These are phyloP conservation scores for Boletus edulis DNA, from an alignment of 768 basidiomycete species.

Conservation along the genomic window DNA sequence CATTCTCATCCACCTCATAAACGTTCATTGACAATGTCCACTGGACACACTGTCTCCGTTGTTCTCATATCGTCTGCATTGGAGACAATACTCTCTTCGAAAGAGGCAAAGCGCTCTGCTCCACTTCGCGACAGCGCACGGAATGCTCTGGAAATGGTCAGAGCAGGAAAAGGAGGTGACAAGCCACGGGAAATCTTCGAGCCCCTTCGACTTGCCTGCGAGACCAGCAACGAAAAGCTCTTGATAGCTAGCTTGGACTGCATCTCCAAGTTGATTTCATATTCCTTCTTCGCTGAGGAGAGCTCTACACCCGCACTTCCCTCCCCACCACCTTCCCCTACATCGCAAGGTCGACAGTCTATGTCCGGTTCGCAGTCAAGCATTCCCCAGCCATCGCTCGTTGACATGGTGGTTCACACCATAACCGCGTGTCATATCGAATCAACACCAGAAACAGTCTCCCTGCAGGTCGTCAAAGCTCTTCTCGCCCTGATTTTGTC, in stretches of 20 bases:
- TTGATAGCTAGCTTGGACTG: slow-evolving; percentile 98
- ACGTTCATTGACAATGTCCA: slow-evolving; percentile 61
- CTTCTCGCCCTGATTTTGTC: slow-evolving; percentile 88
- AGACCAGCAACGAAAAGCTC: slow-evolving; percentile 89
- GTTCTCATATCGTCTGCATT: slow-evolving; percentile 83
- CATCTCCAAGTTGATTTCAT: slow-evolving; percentile 95
- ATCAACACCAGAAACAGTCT: slow-evolving; percentile 84
- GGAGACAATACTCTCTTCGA: slow-evolving; percentile 82
- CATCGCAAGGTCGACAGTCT: slow-evolving; percentile 40
- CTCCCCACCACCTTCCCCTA: slow-evolving; percentile 79
- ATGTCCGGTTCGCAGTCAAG: slow-evolving; percentile 45
- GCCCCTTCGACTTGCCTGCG: slow-evolving; percentile 94
- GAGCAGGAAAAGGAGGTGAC: slow-evolving; percentile 70
- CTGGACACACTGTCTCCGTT: slow-evolving; percentile 71
- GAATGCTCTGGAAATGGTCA: slow-evolving; percentile 79
- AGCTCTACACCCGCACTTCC: slow-evolving; percentile 43
- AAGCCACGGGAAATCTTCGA: slow-evolving; percentile 88
- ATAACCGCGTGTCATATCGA: slow-evolving; percentile 92
- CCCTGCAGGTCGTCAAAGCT: slow-evolving; percentile 95
- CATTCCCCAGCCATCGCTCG: slow-evolving; percentile 68
- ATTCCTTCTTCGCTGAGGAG: slow-evolving; percentile 90
- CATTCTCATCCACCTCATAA: slow-evolving; percentile 37
- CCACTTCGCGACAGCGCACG: slow-evolving; percentile 84
- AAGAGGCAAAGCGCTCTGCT: slow-evolving; percentile 80
- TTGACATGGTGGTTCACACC: slow-evolving; percentile 92